Evolutionary conservation across 177 flowering plant genomes (phyloP).

Genomic region (Vitis hybrid): DNA sequence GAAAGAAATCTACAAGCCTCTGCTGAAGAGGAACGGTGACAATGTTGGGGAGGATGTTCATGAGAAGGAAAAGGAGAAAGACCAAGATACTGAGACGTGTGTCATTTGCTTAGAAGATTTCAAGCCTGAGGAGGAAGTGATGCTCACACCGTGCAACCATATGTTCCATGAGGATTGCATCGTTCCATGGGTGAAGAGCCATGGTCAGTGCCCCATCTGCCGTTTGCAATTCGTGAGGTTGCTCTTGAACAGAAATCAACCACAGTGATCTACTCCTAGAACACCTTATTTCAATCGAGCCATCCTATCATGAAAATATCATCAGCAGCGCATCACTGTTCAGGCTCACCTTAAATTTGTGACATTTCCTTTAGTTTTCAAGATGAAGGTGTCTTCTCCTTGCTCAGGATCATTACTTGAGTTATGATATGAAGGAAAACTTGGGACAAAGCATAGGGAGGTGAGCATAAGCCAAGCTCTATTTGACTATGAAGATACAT

Average conservation of each 20-base stretch:
- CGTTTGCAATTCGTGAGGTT: constrained; percentile 36
- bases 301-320: constrained; percentile 2
- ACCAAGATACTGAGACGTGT: constrained; percentile 57
- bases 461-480: no score
- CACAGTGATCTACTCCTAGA: neutral
- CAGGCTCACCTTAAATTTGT: no score
- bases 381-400: no score
- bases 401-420: no score
- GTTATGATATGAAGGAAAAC: no score
- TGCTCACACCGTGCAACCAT: constrained; percentile 82
- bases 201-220: constrained; percentile 82
- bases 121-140: constrained; percentile 47
- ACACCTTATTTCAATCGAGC: no score
- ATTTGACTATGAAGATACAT: no score
- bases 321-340: neutral
- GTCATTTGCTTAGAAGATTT: constrained; percentile 84
- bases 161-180: constrained; percentile 88
- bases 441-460: no score
- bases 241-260: constrained; percentile 6
- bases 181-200: constrained; percentile 71
- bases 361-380: no score
- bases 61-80: constrained; percentile 24
- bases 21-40: constrained; percentile 35
- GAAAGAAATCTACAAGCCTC: constrained; percentile 48
- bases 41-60: neutral